phyloP scores from a whole-genome alignment of 306 rosid species.

The Rosa multiflora region DNA sequence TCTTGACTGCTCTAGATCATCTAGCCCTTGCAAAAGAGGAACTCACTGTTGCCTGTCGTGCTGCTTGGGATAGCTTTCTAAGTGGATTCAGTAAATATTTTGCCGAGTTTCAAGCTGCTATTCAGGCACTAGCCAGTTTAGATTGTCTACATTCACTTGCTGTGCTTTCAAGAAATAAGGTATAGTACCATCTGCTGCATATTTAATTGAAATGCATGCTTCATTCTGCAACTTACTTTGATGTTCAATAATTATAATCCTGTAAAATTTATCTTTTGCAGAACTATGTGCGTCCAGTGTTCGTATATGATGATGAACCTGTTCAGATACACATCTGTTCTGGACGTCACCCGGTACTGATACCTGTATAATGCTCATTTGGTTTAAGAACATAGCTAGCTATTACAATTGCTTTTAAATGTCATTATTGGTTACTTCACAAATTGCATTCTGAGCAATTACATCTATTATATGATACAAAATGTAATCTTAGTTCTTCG shows the following conservation, averaged over 20 bases:
- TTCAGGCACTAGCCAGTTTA: slow-evolving; percentile 87
- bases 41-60: slow-evolving; percentile 63
- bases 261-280: slow-evolving; percentile 38
- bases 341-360: slow-evolving; percentile 95
- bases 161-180: slow-evolving; percentile 88
- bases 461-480: background rate
- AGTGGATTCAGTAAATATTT: slow-evolving; percentile 60
- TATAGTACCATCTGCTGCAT: slow-evolving; percentile 27
- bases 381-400: slow-evolving; percentile 5
- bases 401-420: background rate
- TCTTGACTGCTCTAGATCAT: slow-evolving; percentile 65
- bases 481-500: background rate
- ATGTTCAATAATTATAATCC: slow-evolving; percentile 13
- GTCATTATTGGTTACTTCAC: background rate
- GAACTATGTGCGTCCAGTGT: slow-evolving; percentile 75
- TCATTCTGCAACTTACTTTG: background rate
- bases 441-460: background rate
- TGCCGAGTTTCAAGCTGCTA: slow-evolving; percentile 77
- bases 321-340: slow-evolving; percentile 67
- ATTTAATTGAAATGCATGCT: slow-evolving; percentile 8
- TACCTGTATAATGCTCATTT: slow-evolving; percentile 34
- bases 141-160: slow-evolving; percentile 93
- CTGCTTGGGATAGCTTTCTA: slow-evolving; percentile 87
- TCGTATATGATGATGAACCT: slow-evolving; percentile 64
- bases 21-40: slow-evolving; percentile 73